Percentiles rank a stretch among this genome's conserved stretches.
Conservation (phyloP, 2,329 filamentous ascomycete genomes). For the Plectosphaerella plurivora region DNA sequence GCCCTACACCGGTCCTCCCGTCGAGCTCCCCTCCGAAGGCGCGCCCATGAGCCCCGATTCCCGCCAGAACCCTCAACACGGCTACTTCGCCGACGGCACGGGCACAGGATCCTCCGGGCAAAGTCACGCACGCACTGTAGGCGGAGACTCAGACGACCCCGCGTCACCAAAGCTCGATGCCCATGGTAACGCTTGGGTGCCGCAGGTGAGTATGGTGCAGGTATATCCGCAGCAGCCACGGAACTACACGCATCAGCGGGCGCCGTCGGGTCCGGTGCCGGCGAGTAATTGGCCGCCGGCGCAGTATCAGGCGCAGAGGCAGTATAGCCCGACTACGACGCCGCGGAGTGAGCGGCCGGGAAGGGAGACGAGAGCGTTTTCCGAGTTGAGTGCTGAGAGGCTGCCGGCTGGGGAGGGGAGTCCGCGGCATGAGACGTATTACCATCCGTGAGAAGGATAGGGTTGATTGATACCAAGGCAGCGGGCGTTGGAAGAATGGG, state of each 20-base stretch:
- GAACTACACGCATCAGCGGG: not conserved
- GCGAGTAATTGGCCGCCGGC: no score
- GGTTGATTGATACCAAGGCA: no score
- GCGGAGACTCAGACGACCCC: constrained; percentile 6
- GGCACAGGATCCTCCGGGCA: not conserved
- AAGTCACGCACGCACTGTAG: not conserved
- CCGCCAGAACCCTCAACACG: not conserved
- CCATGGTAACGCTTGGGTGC: constrained; percentile 25
- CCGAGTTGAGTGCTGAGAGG: not conserved
- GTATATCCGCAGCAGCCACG: constrained; percentile 5
- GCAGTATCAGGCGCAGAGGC: not conserved
- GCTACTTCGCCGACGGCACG: constrained; percentile 1
- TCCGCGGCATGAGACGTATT: constrained; percentile 1
- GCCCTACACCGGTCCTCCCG: constrained; percentile 16
- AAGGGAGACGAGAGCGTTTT: not conserved
- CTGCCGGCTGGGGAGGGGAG: not conserved
- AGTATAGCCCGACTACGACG: not conserved
- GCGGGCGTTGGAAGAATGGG: not conserved
- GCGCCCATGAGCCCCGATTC: constrained; percentile 8
- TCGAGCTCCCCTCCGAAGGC: constrained; percentile 18
- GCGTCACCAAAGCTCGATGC: constrained; percentile 21
- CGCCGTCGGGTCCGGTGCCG: no score
- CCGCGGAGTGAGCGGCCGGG: not conserved
- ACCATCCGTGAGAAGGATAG: not conserved
- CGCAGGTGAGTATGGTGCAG: constrained; percentile 26